Conservation (phyloP, 139 green algal genomes). For the Chlorella sorokiniana region DNA sequence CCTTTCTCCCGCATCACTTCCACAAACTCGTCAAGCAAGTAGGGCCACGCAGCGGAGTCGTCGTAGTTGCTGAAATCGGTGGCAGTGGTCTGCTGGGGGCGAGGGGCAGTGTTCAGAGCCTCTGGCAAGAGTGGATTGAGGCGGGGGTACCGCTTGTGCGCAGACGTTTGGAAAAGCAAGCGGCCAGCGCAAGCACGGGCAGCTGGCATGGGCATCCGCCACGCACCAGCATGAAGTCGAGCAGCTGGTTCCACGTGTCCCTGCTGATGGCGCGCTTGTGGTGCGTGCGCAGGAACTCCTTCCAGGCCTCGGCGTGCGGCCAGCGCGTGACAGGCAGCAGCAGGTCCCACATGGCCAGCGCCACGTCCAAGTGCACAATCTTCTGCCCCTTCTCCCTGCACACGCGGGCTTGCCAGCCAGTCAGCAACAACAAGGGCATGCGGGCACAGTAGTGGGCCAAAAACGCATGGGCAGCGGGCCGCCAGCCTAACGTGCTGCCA, state of each 20-base stretch:
- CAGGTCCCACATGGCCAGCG: conserved; percentile 93
- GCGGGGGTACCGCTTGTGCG: neutral
- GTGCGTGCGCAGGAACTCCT: conserved; percentile 80
- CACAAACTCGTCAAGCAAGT: conserved; percentile 78
- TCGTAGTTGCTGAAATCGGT: conserved; percentile 86
- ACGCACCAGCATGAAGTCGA: conserved; percentile 74
- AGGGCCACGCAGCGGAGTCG: conserved; percentile 84
- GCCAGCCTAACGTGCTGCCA: neutral
- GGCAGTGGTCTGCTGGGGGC: conserved; percentile 57
- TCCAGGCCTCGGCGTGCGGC: conserved; percentile 78
- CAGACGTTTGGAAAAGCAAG: neutral
- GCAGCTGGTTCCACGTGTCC: conserved; percentile 87
- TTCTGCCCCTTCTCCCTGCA: conserved; percentile 92
- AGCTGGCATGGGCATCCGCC: neutral
- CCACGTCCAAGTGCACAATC: conserved; percentile 90
- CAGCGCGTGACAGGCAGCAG: conserved; percentile 65
- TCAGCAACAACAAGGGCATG: neutral
- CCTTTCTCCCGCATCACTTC: conserved; percentile 11
- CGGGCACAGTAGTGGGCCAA: neutral
- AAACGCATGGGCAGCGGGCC: neutral
- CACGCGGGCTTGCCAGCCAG: neutral
- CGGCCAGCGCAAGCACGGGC: neutral
- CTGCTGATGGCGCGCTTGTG: conserved; percentile 79
- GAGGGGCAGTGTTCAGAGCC: neutral
- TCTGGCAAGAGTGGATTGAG: neutral